Evolutionary conservation across 75 land plant species (phyloP).

Genomic region (Picea glauca): DNA sequence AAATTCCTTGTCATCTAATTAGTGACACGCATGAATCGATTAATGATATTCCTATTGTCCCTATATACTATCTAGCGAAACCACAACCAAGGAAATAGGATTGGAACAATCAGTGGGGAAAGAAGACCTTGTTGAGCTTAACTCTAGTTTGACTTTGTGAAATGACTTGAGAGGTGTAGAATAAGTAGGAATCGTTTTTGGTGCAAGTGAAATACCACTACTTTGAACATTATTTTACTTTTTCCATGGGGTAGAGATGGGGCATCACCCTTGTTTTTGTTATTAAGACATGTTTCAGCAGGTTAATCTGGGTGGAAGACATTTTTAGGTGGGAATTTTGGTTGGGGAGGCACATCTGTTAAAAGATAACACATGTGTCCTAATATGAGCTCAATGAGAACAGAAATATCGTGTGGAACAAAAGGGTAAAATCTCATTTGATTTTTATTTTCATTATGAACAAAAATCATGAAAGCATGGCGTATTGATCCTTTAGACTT

Average conservation of each 20-base stretch:
- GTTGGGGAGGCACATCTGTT: constrained; percentile 10
- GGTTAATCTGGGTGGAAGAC: background rate
- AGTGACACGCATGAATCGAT: constrained; percentile 41
- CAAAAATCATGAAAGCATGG: background rate
- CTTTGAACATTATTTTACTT: constrained; percentile 4
- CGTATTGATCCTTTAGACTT: background rate
- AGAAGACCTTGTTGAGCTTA: constrained; percentile 33
- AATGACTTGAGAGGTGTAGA: constrained; percentile 15
- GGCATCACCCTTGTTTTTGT: background rate
- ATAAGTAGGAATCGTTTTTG: background rate
- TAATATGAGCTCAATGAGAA: background rate
- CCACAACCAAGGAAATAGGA: constrained; percentile 39
- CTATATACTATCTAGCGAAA: constrained; percentile 39
- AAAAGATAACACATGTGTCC: background rate
- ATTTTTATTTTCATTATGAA: background rate
- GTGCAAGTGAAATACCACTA: constrained; percentile 15
- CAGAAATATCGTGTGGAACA: background rate
- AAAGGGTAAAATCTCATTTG: background rate
- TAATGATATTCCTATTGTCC: constrained; percentile 40
- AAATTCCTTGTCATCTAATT: constrained; percentile 27
- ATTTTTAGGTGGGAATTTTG: constrained; percentile 12
- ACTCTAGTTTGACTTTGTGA: constrained; percentile 19
- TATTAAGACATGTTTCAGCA: background rate
- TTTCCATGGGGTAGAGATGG: background rate
- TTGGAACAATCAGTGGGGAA: constrained; percentile 30